These are phyloP conservation scores for Didymella glomerata DNA, from an alignment of 2,329 filamentous ascomycete genomes.

Conservation along the genomic window DNA sequence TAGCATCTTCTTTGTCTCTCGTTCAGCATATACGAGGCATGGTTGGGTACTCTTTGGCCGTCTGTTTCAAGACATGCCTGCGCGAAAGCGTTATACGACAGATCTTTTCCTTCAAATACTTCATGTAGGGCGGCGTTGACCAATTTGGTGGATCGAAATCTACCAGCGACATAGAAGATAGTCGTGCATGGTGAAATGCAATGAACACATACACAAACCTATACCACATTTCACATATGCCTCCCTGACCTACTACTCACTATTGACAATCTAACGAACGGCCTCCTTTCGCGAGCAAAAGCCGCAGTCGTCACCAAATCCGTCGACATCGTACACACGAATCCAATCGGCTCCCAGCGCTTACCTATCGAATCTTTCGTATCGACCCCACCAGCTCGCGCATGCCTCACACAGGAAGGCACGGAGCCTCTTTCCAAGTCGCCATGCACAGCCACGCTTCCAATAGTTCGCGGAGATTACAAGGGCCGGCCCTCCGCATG, in stretches of 20 bases:
- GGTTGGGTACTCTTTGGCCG: slow-evolving; percentile 14
- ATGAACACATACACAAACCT: slow-evolving; percentile 17
- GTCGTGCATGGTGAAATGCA: slow-evolving; percentile 18
- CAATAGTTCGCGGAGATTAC: slow-evolving; percentile 19
- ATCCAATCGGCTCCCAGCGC: slow-evolving; percentile 16
- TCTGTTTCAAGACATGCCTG: slow-evolving; percentile 13
- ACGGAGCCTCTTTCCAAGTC: slow-evolving; percentile 4
- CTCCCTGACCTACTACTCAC: background rate
- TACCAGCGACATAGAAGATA: slow-evolving; percentile 16
- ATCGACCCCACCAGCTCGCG: slow-evolving; percentile 19
- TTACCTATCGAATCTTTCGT: slow-evolving; percentile 5
- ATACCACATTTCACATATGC: background rate
- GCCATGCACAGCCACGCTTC: slow-evolving; percentile 17
- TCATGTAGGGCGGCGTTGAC: slow-evolving; percentile 21
- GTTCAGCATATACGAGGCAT: slow-evolving; percentile 26
- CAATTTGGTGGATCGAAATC: slow-evolving; percentile 13
- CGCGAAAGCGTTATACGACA: slow-evolving; percentile 15
- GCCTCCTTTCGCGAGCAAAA: background rate
- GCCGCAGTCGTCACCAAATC: background rate
- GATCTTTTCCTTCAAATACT: slow-evolving; percentile 18
- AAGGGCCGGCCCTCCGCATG: background rate
- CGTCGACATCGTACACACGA: background rate
- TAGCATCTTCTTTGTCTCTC: slow-evolving; percentile 30
- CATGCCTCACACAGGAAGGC: slow-evolving; percentile 2
- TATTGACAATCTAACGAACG: background rate